phyloP scores from a whole-genome alignment of 345 rosid genomes.

The Hevea brasiliensis region DNA sequence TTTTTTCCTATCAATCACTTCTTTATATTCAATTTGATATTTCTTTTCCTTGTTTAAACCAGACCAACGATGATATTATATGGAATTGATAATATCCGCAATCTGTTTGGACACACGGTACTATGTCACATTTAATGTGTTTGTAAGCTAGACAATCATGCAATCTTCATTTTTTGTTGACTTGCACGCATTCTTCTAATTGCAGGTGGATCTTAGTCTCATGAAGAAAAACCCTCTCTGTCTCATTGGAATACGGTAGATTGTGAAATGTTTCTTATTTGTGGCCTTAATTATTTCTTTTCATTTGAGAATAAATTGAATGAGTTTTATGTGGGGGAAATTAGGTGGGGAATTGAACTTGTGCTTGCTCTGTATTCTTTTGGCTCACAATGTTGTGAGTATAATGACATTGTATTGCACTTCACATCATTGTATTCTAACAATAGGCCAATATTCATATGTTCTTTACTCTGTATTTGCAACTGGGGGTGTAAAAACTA shows the following conservation, averaged over 20 bases:
- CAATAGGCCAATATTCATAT: too few species aligned
- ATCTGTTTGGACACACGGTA: slow-evolving; percentile 97
- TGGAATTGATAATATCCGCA: slow-evolving; percentile 74
- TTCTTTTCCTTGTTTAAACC: slow-evolving; percentile 22
- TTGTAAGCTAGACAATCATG: background rate
- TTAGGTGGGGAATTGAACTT: background rate
- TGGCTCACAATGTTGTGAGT: background rate
- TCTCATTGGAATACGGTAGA: slow-evolving; percentile 55
- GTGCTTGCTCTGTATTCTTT: background rate
- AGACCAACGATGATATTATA: slow-evolving; percentile 96
- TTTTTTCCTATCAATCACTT: too few species aligned
- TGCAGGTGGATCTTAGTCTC: slow-evolving; percentile 85
- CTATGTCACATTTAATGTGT: background rate
- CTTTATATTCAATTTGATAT: background rate
- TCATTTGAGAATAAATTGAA: background rate
- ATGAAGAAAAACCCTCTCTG: slow-evolving; percentile 75
- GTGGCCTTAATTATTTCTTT: background rate
- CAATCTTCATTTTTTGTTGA: background rate
- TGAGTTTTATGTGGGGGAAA: background rate
- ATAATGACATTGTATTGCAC: background rate
- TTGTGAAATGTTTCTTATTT: background rate
- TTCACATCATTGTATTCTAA: background rate
- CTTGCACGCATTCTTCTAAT: background rate
- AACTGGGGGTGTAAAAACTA: too few species aligned
- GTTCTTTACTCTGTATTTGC: too few species aligned